Conservation (phyloP, 2,329 filamentous ascomycete species). For the Scedosporium minutisporum region DNA sequence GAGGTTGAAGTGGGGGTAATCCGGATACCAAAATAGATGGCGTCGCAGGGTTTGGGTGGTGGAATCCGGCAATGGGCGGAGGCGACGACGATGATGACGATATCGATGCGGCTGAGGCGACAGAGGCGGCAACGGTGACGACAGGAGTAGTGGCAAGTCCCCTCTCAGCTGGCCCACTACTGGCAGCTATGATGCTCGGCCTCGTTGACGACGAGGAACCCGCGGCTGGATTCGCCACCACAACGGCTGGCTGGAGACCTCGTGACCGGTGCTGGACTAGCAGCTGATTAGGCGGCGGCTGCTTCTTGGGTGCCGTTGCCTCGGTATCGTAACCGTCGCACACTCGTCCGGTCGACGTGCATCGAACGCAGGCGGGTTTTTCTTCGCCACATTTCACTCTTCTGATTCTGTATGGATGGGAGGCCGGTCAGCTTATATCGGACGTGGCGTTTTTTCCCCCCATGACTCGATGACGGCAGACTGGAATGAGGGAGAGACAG, state of each 20-base stretch:
- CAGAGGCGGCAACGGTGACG: neutral
- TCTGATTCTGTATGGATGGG: slow-evolving; percentile 18
- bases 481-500: neutral
- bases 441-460: neutral
- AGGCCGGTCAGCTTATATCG: slow-evolving; percentile 1
- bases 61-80: slow-evolving; percentile 6
- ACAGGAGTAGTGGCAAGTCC: neutral
- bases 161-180: neutral
- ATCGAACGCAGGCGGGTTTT: slow-evolving; percentile 23
- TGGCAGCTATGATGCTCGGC: neutral
- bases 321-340: slow-evolving; percentile 25
- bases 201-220: neutral
- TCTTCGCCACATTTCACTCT: slow-evolving; percentile 26
- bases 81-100: neutral
- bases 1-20: neutral
- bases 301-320: slow-evolving; percentile 4
- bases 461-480: neutral
- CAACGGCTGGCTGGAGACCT: slow-evolving; percentile 2
- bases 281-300: neutral
- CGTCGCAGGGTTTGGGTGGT: slow-evolving; percentile 11
- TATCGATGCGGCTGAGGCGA: neutral
- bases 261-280: neutral
- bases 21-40: neutral
- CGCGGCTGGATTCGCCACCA: slow-evolving; percentile 5
- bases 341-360: slow-evolving; percentile 22